phyloP scores from a whole-genome alignment of 139 green algal genomes.

The Diplosphaera chodatii region DNA sequence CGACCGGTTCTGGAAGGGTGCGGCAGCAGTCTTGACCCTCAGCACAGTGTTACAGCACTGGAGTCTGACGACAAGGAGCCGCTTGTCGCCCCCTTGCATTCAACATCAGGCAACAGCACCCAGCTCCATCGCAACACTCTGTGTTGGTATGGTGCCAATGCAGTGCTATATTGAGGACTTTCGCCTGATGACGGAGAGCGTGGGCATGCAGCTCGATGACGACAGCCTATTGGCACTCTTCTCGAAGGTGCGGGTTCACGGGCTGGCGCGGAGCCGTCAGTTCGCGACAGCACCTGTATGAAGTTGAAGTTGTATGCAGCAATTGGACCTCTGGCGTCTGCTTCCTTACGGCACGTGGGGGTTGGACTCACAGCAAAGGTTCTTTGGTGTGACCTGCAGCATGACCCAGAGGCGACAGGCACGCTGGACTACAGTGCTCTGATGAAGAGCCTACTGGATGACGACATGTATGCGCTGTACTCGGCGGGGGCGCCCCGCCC shows the following conservation, averaged over 20 bases:
- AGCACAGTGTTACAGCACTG: too few relatives aligned
- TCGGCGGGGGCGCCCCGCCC: too few relatives aligned
- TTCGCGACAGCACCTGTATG: not conserved
- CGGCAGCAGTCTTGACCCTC: not conserved
- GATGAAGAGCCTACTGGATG: slow-evolving; percentile 26
- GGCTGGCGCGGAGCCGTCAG: not conserved
- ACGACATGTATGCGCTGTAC: slow-evolving; percentile 22
- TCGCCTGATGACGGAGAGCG: slow-evolving; percentile 68
- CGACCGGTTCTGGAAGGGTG: slow-evolving; percentile 38
- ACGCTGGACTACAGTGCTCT: slow-evolving; percentile 14
- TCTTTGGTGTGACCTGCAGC: too few relatives aligned
- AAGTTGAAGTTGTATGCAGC: not conserved
- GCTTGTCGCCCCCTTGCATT: too few relatives aligned
- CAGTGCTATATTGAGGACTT: slow-evolving; percentile 73
- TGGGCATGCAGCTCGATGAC: slow-evolving; percentile 83
- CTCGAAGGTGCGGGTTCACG: slow-evolving; percentile 2
- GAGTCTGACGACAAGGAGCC: too few relatives aligned
- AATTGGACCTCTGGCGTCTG: not conserved
- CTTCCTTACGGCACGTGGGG: too few relatives aligned
- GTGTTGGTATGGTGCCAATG: not conserved
- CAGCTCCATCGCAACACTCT: too few relatives aligned
- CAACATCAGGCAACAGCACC: too few relatives aligned
- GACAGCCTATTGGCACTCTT: slow-evolving; percentile 72
- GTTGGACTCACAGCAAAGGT: too few relatives aligned
- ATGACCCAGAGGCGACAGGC: slow-evolving; percentile 17